These are phyloP conservation scores for Papiliotrema laurentii DNA, from an alignment of 1,284 basidiomycete genomes.

Conservation along the genomic window DNA sequence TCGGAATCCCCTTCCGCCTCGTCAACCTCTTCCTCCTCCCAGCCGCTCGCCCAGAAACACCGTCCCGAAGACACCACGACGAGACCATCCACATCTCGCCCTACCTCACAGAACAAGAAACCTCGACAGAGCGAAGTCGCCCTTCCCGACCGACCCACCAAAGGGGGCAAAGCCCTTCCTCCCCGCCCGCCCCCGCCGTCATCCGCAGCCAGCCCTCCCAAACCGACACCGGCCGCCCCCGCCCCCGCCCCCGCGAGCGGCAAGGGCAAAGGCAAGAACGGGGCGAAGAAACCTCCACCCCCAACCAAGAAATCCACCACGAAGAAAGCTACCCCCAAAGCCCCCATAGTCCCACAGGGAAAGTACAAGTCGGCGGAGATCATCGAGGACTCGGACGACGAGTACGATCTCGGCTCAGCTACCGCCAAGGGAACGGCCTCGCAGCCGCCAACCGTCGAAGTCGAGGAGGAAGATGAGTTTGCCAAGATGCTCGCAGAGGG, in stretches of 20 bases:
- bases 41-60: neutral
- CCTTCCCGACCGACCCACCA: conserved; percentile 5
- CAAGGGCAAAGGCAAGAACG: conserved; percentile 7
- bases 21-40: conserved; percentile 6
- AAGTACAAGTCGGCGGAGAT: conserved; percentile 41
- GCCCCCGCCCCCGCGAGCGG: neutral
- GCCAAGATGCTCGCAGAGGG: conserved; percentile 35
- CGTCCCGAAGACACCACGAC: neutral
- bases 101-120: too few species aligned
- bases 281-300: conserved; percentile 2
- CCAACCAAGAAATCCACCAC: conserved; percentile 10
- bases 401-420: conserved; percentile 5
- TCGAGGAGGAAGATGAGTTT: conserved; percentile 37
- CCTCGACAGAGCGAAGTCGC: neutral
- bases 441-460: conserved; percentile 8
- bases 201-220: neutral
- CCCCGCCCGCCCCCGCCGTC: too few species aligned
- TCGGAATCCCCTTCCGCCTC: conserved; percentile 9
- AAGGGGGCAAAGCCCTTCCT: conserved; percentile 6
- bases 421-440: neutral
- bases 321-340: conserved; percentile 4
- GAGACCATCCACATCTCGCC: too few species aligned
- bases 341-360: conserved; percentile 4
- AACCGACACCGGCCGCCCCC: neutral
- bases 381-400: conserved; percentile 42